phyloP scores from a whole-genome alignment of 1,284 basidiomycete species.

The Gymnopus androsaceus region DNA sequence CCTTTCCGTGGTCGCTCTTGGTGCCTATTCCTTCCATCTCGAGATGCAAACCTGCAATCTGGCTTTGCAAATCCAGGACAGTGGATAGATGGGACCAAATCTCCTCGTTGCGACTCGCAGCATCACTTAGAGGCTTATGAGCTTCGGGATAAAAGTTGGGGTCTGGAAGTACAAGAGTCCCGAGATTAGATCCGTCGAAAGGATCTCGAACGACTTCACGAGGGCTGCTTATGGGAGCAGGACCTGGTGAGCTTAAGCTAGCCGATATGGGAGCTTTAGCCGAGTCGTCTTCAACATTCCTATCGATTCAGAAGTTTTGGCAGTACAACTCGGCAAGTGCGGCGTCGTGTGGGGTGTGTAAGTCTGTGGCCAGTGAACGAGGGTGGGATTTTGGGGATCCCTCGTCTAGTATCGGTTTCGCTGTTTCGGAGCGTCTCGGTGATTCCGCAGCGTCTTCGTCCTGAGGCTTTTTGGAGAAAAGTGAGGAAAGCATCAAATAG shows the following conservation, averaged over 20 bases:
- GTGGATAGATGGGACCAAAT: conserved; percentile 67
- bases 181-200: conserved; percentile 48
- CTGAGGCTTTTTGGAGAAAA: not conserved
- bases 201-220: conserved; percentile 48
- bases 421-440: not conserved
- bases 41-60: conserved; percentile 69
- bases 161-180: conserved; percentile 34
- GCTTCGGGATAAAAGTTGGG: conserved; percentile 23
- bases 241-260: conserved; percentile 18
- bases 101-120: conserved; percentile 44
- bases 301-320: not conserved
- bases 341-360: conserved; percentile 65
- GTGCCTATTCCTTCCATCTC: conserved; percentile 68
- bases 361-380: conserved; percentile 16
- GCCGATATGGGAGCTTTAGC: conserved; percentile 19
- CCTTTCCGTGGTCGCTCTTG: conserved; percentile 34
- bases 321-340: conserved; percentile 52
- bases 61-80: conserved; percentile 67
- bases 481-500: not conserved
- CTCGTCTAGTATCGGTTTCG: not conserved
- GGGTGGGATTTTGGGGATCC: not conserved
- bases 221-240: conserved; percentile 23
- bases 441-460: not conserved
- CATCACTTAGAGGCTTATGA: conserved; percentile 15
- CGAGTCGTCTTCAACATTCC: not conserved